phyloP scores from a whole-genome alignment of 768 basidiomycete genomes.

The Pleurotus eryngii region DNA sequence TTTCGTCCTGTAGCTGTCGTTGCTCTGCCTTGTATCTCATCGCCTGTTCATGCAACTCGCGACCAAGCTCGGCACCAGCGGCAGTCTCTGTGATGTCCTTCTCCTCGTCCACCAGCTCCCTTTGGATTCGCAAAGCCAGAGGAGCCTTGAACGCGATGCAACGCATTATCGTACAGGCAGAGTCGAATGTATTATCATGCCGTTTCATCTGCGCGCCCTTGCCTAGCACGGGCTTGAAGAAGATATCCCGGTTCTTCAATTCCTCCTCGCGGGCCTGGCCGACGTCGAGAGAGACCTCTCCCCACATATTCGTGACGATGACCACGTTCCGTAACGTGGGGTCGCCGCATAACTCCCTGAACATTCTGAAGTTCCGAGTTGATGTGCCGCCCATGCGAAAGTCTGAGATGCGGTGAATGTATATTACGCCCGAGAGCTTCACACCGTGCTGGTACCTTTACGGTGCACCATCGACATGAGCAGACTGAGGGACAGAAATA shows the following conservation, averaged over 20 bases:
- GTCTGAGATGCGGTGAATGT: slow-evolving; percentile 53
- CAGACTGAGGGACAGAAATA: not conserved
- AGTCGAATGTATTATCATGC: slow-evolving; percentile 30
- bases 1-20: slow-evolving; percentile 42
- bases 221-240: slow-evolving; percentile 42
- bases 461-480: slow-evolving; percentile 36
- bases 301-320: slow-evolving; percentile 49
- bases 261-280: slow-evolving; percentile 37
- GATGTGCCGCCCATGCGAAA: slow-evolving; percentile 44
- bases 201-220: slow-evolving; percentile 37
- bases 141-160: slow-evolving; percentile 38
- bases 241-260: slow-evolving; percentile 29
- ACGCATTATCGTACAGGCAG: slow-evolving; percentile 39
- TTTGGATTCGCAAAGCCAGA: slow-evolving; percentile 47
- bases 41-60: slow-evolving; percentile 45
- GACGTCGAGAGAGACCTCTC: slow-evolving; percentile 28
- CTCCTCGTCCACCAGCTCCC: slow-evolving; percentile 49
- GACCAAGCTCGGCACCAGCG: slow-evolving; percentile 50
- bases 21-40: slow-evolving; percentile 47
- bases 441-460: not conserved
- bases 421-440: slow-evolving; percentile 38
- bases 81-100: slow-evolving; percentile 48
- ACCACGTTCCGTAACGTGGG: slow-evolving; percentile 42
- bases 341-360: slow-evolving; percentile 44
- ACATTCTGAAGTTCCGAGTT: slow-evolving; percentile 43